phyloP scores from a whole-genome alignment of 1,139 yeast genomes.

The Wickerhamomyces sp. region DNA sequence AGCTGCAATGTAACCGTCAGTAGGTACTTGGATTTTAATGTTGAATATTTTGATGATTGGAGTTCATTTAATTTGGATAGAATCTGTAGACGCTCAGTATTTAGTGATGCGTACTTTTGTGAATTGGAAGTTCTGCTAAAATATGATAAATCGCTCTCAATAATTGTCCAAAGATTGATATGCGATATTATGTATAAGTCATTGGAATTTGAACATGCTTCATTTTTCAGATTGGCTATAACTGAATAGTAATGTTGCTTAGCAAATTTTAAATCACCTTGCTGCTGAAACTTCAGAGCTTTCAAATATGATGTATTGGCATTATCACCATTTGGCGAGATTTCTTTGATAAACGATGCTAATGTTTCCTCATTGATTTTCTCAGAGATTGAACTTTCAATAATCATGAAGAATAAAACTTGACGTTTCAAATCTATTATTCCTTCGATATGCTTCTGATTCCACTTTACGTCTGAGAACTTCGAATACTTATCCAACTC shows the following conservation, averaged over 20 bases:
- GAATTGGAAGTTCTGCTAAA: constrained; percentile 5
- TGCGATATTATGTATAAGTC: constrained; percentile 15
- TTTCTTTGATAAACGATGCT: background rate
- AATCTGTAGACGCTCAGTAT: constrained; percentile 1
- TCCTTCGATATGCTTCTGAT: background rate
- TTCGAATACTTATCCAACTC: background rate
- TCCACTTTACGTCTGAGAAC: background rate
- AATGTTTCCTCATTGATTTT: constrained; percentile 3
- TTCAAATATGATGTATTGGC: constrained; percentile 1
- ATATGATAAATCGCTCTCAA: constrained; percentile 13
- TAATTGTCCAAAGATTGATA: constrained; percentile 11
- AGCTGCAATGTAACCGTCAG: constrained; percentile 11
- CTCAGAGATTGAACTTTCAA: constrained; percentile 15
- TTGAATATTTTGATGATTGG: constrained; percentile 4
- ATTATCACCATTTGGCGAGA: background rate
- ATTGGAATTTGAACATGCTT: constrained; percentile 4
- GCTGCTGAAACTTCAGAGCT: constrained; percentile 10
- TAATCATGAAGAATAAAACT: constrained; percentile 9
- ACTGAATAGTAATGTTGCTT: constrained; percentile 5
- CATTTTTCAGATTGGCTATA: background rate
- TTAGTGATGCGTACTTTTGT: constrained; percentile 1
- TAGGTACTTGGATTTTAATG: constrained; percentile 9
- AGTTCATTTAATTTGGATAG: constrained; percentile 5
- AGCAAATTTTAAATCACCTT: constrained; percentile 10
- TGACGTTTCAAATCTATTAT: constrained; percentile 6